Percentiles rank a stretch among this genome's conserved stretches.
Conservation (phyloP, 441 rosid species). For the Viola pubescens region DNA sequence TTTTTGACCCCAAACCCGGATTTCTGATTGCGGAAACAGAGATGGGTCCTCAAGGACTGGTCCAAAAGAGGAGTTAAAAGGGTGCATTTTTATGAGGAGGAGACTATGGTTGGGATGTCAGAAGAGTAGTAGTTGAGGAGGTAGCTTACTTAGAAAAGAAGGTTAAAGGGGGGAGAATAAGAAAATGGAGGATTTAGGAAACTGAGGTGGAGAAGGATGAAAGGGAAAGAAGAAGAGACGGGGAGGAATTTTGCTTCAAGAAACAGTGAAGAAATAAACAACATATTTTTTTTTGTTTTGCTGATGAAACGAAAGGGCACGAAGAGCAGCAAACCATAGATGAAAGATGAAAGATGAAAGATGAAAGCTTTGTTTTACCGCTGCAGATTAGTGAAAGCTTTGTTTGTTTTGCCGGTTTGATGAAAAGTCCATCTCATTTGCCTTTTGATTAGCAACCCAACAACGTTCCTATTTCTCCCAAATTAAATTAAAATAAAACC, state of each 20-base stretch:
- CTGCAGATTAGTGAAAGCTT: constrained; percentile 26
- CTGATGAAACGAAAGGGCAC: background rate
- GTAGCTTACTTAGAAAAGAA: constrained; percentile 37
- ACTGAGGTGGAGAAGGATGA: constrained; percentile 23
- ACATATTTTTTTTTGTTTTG: background rate
- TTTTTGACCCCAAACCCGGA: constrained; percentile 7
- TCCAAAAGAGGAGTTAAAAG: constrained; percentile 14
- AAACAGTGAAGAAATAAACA: constrained; percentile 30
- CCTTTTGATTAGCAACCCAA: constrained; percentile 2
- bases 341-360: no score
- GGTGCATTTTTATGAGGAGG: constrained; percentile 28
- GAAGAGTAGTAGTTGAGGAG: constrained; percentile 59
- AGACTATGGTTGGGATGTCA: constrained; percentile 59
- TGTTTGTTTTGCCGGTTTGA: constrained; percentile 37
- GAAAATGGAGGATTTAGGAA: background rate
- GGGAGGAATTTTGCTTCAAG: constrained; percentile 49
- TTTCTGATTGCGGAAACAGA: background rate
- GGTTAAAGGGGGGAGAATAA: constrained; percentile 26
- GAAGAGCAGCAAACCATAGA: background rate
- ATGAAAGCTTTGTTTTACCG: no score
- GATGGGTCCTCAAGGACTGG: constrained; percentile 3
- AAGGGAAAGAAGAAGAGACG: constrained; percentile 25
- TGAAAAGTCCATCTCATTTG: constrained; percentile 29
- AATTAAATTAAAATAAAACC: no score
- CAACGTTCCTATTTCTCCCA: background rate